Base-by-base conservation (phyloP, 108 stramenopile genomes). In the Cyclotella atomus region DNA sequence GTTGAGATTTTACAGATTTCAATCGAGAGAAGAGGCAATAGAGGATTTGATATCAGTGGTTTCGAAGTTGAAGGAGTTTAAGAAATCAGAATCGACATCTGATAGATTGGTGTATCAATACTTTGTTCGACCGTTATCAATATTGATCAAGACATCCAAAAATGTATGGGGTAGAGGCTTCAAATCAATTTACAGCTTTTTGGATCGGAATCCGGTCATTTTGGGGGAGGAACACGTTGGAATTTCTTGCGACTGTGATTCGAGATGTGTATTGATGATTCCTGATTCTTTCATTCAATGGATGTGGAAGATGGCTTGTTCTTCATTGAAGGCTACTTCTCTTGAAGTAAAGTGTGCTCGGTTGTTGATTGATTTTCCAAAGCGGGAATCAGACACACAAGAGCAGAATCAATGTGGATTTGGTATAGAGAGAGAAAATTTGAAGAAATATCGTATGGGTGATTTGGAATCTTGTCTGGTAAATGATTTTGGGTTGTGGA, bases 241-340 rank as follows among this genome's bases (percentile, higher is more conserved):
- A 1, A 46, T 79, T 0, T 34, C 50, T 17, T 65, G 64, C 9
- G 46, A 35, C 4, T 73, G 53, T 20, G 21, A 44, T 23, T 28
- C 32, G 0, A 57, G 23, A 3, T 57, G 59, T 45, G 53, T 25
- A 25, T n/a, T 79, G 10, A 2, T 35, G 36, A 35, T 73, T 36
- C 79, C 79, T 0, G 67, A 63, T 55, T 25, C 35, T 55, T 68
- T 79, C 47, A 67, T 70, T 68, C 45, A 34, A 9, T 79, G 79
- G 79, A 49, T 79, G 79, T 79, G 71, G 71, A 79, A 79, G 14
- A 55, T 68, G 32, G 29, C 79, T 46, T 73, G 79, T 45, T 79
- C 79, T 0, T 63, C 71, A 0, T 65, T 64, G 33, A 27, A 56
- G 1, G 46, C 46, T 14, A 41, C 34, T 4, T 49, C 33, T 43